Evolutionary conservation across 192 early-diverging fungal genomes (phyloP).

Genomic region (Coemansia aciculifera): DNA sequence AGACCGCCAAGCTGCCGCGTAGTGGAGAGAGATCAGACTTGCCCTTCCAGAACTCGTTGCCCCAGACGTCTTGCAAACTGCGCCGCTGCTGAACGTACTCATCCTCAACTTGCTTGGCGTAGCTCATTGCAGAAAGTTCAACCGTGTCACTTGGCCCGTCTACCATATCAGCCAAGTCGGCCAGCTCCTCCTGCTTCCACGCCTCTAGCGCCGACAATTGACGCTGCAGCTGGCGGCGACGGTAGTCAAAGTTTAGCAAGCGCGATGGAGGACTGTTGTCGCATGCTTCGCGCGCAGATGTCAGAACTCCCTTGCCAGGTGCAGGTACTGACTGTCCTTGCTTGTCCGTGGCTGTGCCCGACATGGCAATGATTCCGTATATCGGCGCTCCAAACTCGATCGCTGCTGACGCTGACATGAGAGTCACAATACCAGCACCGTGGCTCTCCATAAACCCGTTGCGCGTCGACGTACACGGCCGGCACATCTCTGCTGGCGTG

Average conservation of each 20-base stretch:
- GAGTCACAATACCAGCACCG: conserved; percentile 83
- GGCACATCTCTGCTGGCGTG: conserved; percentile 82
- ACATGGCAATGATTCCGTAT: conserved; percentile 85
- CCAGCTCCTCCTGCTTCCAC: conserved; percentile 7
- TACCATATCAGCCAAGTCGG: not conserved
- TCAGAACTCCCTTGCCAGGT: conserved; percentile 91
- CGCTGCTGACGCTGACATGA: conserved; percentile 88
- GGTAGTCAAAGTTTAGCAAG: conserved; percentile 79
- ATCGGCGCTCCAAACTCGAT: conserved; percentile 92
- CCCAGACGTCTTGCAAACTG: conserved; percentile 70
- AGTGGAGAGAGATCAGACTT: conserved; percentile 76
- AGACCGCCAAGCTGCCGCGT: conserved; percentile 85
- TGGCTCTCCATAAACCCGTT: conserved; percentile 92
- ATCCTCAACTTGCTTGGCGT: conserved; percentile 58
- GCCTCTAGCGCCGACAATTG: conserved; percentile 8
- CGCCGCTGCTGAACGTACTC: conserved; percentile 67
- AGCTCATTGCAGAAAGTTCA: conserved; percentile 16
- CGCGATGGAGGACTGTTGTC: conserved; percentile 56
- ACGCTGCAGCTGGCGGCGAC: conserved; percentile 66
- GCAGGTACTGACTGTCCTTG: conserved; percentile 92
- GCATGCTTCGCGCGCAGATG: conserved; percentile 75
- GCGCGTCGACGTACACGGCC: conserved; percentile 87
- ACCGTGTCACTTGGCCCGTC: not conserved
- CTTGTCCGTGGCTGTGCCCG: conserved; percentile 91
- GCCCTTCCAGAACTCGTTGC: conserved; percentile 77